Evolutionary conservation across 495 filamentous ascomycete genomes (phyloP).

Genomic region (Talaromyces liani): DNA sequence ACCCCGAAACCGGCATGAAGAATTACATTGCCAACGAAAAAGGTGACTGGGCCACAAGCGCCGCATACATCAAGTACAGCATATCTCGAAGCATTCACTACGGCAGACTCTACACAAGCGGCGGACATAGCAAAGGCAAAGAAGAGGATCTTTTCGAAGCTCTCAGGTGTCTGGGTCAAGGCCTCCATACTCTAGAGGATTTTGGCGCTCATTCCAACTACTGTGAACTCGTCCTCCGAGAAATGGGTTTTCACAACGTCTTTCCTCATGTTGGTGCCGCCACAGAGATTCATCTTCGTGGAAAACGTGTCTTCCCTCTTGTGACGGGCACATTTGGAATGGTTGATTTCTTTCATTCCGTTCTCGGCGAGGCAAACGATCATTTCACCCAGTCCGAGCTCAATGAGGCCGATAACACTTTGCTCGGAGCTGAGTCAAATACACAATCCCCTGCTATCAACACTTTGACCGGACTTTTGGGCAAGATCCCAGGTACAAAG

Average conservation of each 20-base stretch:
- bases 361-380: slow-evolving; percentile 92
- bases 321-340: slow-evolving; percentile 88
- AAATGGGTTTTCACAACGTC: slow-evolving; percentile 73
- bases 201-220: slow-evolving; percentile 97
- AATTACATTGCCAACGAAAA: slow-evolving; percentile 95
- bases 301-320: slow-evolving; percentile 72
- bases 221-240: slow-evolving; percentile 76
- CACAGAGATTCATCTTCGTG: slow-evolving; percentile 65
- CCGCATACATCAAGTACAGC: slow-evolving; percentile 84
- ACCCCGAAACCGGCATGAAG: slow-evolving; percentile 87
- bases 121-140: slow-evolving; percentile 53
- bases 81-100: slow-evolving; percentile 82
- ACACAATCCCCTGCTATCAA: slow-evolving; percentile 36
- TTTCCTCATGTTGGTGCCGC: slow-evolving; percentile 78
- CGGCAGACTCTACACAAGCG: slow-evolving; percentile 76
- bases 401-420: slow-evolving; percentile 74
- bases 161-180: slow-evolving; percentile 80
- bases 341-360: slow-evolving; percentile 93
- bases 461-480: slow-evolving; percentile 63
- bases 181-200: slow-evolving; percentile 89
- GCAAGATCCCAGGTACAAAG: slow-evolving; percentile 71
- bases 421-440: slow-evolving; percentile 51
- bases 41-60: slow-evolving; percentile 77
- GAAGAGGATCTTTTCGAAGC: slow-evolving; percentile 89
- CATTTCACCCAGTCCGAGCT: slow-evolving; percentile 95